Evolutionary conservation across 805 yeast species (phyloP), one percentile per base, ranked within the genome.

Genomic region (Metschnikowia continentalis): DNA sequence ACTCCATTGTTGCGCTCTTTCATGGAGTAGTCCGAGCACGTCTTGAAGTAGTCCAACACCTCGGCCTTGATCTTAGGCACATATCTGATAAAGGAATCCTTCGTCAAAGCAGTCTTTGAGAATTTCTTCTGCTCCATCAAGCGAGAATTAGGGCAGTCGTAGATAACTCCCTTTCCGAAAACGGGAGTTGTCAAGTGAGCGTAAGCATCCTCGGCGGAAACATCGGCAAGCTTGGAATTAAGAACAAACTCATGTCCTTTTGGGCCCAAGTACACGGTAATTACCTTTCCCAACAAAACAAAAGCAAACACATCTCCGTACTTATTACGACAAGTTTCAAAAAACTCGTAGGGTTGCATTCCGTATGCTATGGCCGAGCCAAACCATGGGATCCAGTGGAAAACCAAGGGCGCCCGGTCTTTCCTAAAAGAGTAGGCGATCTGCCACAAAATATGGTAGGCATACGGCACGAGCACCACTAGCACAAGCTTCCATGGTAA

Each of bases 41-140:
- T 67, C 49, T 69, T 65, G 69, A 92, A 81, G 67, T 87, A 92
- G 57, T 80, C 74, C 50, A 77, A 61, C 42, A 88, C 79, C 70
- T 94, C 99, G 56, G 84, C 85, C 61, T 80, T 80, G 62, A 94
- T 90, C 67, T 84, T 74, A 52, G 99, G 99, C 46, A 94, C 97
- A 64, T 94, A 92, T 15, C 74, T 70, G 59, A 81, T 79, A 76
- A 94, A 94, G 1, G 95, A 82, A 42, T 88, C 96, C 57, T 80
- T 82, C 26, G 96, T 87, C 60, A 94, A 78, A 20, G 97, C 95
- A 49, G 81, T 81, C 72, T 94, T 94, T 55, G 91, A 96, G 64
- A 94, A 94, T 75, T 90, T 94, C 82, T 94, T 94, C 72, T 94
- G 99, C 69, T 94, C 99, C 99, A 94, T 94, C 63, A 94, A 80